These are phyloP conservation scores for Pelargonium cotyledonis DNA, from an alignment of 441 rosid genomes.

Conservation along the genomic window DNA sequence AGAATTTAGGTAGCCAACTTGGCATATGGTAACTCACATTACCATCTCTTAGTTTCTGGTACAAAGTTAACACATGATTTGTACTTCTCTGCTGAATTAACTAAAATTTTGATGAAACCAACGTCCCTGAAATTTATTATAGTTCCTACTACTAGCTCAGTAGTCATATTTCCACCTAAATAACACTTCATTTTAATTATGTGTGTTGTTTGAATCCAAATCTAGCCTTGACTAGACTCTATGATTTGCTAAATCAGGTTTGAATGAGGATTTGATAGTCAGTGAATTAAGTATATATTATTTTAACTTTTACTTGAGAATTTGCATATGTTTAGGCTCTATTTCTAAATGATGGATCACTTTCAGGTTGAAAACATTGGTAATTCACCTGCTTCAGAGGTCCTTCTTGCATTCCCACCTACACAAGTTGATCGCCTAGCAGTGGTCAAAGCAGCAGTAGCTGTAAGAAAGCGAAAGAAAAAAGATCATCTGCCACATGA, in stretches of 20 bases:
- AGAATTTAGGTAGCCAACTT: too few relatives aligned
- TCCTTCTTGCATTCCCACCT: slow-evolving; percentile 83
- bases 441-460: slow-evolving; percentile 61
- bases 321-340: neutral
- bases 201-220: neutral
- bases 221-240: neutral
- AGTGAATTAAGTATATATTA: neutral
- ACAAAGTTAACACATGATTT: neutral
- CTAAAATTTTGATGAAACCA: neutral
- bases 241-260: neutral
- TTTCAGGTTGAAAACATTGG: slow-evolving; percentile 78
- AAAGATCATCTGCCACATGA: slow-evolving; percentile 49
- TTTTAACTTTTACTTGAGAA: neutral
- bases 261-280: slow-evolving; percentile 11
- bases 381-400: slow-evolving; percentile 47
- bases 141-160: neutral
- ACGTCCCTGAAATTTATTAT: neutral
- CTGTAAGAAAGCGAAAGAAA: slow-evolving; percentile 70
- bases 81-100: neutral
- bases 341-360: slow-evolving; percentile 14
- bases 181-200: neutral
- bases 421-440: slow-evolving; percentile 62
- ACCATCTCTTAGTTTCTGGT: neutral
- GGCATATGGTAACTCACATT: too few relatives aligned
- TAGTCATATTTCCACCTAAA: neutral